Evolutionary conservation across 345 rosid genomes (phyloP), one percentile per base, ranked within the genome.

Genomic region (Salix suchowensis): DNA sequence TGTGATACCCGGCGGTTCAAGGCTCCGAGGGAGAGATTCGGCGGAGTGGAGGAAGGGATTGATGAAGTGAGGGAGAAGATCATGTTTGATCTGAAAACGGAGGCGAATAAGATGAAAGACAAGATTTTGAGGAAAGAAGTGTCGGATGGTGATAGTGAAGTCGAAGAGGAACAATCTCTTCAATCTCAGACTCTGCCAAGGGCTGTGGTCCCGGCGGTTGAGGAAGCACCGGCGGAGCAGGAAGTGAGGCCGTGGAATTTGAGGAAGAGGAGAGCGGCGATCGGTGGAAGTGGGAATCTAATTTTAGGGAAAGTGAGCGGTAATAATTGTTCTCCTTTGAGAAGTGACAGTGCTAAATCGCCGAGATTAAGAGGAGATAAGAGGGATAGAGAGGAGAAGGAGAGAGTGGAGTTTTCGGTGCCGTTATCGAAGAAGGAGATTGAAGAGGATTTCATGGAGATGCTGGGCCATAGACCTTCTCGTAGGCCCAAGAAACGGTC

Each of bases 401-500:
- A 65, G 74, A 84, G 87, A 67, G 48, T 62, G 12, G 85, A 85
- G 75, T 83, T 95, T 61, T 48, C 82, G 4, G 79, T 85, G 80
- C 11, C 86, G 50, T 75, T 94, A 61, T 46, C 87, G 39, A 90
- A 72, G 90, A 86, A 88, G 81, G 98, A 94, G 89, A 83, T 91
- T 78, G 93, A 91, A 67, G 89, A 85, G 18, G 98, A 94, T 81
- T 91, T 79, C 71, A 68, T 86, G 85, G 71, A 24, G 83, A 78
- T 91, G 68, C 14, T 78, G 1, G 87, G 92, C 23, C 88, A 80
- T 6, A 73, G 84, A 68, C 97, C 97, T 15, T 76, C 86, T 7
- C 84, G 96, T 65, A 78, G 94, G 55, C 96, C 93, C n/a, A 91
- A 89, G 90, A 95, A 89, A 84, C 87, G 94, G 40, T 79, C 87